Evolutionary conservation across 257 asterid species (phyloP).

Genomic region (Cruciata laevipes): DNA sequence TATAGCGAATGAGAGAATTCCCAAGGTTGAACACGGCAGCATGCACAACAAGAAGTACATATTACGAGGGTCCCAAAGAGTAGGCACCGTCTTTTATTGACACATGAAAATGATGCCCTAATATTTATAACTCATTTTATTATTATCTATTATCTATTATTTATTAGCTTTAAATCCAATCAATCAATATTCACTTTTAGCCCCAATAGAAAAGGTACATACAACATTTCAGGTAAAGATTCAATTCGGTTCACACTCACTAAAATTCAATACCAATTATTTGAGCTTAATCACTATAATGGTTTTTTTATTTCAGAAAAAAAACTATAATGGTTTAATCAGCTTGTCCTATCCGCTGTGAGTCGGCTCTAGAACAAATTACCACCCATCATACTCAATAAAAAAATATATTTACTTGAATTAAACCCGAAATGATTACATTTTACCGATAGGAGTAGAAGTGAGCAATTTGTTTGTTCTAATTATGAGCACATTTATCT

Average conservation of each 20-base stretch:
- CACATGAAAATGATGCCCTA: constrained; percentile 16
- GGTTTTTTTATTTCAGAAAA: no score
- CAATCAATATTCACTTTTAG: not conserved
- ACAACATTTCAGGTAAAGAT: not conserved
- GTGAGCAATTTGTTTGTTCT: no score
- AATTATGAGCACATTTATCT: no score
- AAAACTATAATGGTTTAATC: no score
- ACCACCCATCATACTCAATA: no score
- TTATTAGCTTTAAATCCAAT: not conserved
- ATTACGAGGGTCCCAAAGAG: constrained; percentile 19
- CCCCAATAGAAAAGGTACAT: not conserved
- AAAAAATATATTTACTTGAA: no score
- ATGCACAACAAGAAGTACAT: not conserved
- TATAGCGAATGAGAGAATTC: not conserved
- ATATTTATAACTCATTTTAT: no score
- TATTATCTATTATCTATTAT: no score
- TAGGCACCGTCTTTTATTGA: constrained; percentile 36
- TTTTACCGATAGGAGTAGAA: no score
- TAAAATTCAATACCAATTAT: not conserved
- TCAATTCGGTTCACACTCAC: not conserved
- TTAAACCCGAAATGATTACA: no score
- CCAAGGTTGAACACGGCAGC: constrained; percentile 18
- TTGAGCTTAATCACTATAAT: not conserved
- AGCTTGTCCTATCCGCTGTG: no score
- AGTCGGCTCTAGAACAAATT: no score